Evolutionary conservation across 768 basidiomycete species (phyloP).

Genomic region (Pleurotus citrinopileatus): DNA sequence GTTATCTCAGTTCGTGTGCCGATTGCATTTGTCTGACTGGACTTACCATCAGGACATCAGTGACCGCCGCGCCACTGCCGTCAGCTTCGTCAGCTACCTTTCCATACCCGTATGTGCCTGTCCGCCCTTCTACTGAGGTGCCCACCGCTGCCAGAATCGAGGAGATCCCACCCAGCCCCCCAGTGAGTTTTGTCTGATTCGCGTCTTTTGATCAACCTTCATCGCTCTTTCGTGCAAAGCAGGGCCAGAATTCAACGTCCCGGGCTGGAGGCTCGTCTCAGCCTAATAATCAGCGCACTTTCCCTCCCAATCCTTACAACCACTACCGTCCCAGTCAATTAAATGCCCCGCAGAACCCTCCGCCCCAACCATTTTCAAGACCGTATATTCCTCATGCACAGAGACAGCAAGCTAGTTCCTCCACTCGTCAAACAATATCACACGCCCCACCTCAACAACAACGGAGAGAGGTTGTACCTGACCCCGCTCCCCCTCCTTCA

Average conservation of each 20-base stretch:
- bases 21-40: not conserved
- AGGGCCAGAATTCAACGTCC: too few relatives aligned
- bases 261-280: too few relatives aligned
- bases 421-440: not conserved
- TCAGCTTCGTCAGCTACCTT: too few relatives aligned
- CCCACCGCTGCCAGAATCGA: constrained; percentile 3
- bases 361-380: not conserved
- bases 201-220: too few relatives aligned
- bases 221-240: not conserved
- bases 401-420: not conserved
- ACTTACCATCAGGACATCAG: too few relatives aligned
- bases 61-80: too few relatives aligned
- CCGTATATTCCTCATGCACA: not conserved
- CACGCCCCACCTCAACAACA: not conserved
- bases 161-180: not conserved
- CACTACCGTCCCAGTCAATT: not conserved
- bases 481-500: too few relatives aligned
- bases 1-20: not conserved
- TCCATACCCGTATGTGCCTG: too few relatives aligned
- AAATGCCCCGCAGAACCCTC: not conserved
- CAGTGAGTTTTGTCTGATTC: not conserved
- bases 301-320: not conserved
- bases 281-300: too few relatives aligned
- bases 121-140: not conserved
- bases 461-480: not conserved